phyloP scores from a whole-genome alignment of 2,329 filamentous ascomycete genomes.

The Aspergillus sp. region DNA sequence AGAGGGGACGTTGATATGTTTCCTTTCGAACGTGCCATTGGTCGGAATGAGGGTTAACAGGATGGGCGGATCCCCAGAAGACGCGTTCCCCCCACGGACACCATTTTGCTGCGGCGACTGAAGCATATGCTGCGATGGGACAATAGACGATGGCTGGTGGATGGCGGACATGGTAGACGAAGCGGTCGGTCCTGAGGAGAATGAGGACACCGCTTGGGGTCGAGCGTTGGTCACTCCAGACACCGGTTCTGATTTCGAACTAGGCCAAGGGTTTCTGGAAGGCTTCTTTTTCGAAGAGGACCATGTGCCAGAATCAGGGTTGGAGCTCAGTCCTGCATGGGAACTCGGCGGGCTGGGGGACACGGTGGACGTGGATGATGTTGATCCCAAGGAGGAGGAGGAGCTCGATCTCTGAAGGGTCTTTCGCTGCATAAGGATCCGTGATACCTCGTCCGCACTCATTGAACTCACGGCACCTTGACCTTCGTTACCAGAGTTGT shows the following conservation, averaged over 20 bases:
- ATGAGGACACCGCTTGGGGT: conserved; percentile 51
- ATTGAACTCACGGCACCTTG: conserved; percentile 58
- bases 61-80: conserved; percentile 54
- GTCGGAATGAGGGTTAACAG: conserved; percentile 80
- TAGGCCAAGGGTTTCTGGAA: conserved; percentile 51
- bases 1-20: conserved; percentile 88
- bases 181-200: conserved; percentile 49
- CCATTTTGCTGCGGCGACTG: conserved; percentile 57
- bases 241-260: conserved; percentile 56
- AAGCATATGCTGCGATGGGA: conserved; percentile 60
- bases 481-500: conserved; percentile 44
- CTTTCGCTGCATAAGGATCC: conserved; percentile 86
- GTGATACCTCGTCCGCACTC: conserved; percentile 74
- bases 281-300: conserved; percentile 37
- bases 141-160: conserved; percentile 51
- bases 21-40: conserved; percentile 94
- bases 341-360: conserved; percentile 23
- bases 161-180: conserved; percentile 55
- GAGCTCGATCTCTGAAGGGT: conserved; percentile 79
- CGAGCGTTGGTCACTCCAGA: conserved; percentile 53
- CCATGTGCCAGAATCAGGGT: conserved; percentile 30
- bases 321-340: conserved; percentile 29
- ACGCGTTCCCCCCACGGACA: conserved; percentile 34
- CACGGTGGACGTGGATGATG: conserved; percentile 45
- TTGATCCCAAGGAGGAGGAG: conserved; percentile 67